Evolutionary conservation across 805 yeast species (phyloP), one percentile per base, ranked within the genome.

Genomic region (Candida loeiensis): DNA sequence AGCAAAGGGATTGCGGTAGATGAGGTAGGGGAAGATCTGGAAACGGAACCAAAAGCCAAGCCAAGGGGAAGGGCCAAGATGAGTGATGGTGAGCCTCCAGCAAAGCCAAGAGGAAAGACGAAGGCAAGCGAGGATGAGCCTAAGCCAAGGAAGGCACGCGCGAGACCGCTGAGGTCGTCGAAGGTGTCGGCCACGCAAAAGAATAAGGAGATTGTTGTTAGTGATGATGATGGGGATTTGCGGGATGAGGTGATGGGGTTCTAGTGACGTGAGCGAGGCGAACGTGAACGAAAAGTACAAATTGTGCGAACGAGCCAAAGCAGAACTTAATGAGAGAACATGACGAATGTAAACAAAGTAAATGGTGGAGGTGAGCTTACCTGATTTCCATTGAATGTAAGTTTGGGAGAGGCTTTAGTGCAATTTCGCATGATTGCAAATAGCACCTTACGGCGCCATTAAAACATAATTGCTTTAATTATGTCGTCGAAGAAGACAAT

Each of bases 201-300:
- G 20, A 34, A 20, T 13, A 34, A 34, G 19, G 36, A 34, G 36
- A 12, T 12, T 13, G 19, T 43, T 8, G 27, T 6, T 6, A 25
- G 27, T 25, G 27, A 30, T 9, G 28, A 38, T 16, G 40, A 37
- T 13, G 37, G 20, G 17, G 28, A 29, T 9, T 37, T 37, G 20
- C 4, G 34, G 26, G 27, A 21, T 9, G 31, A 15, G 17, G 34
- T 30, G 22, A 30, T 30, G 34, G 34, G 34, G 14, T 30, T 30
- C 17, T 30, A n/a, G n/a, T n/a, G n/a, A n/a, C n/a, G 22, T 17
- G 27, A 25, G 24, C 6, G 24, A 7, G 9, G 24, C 9, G 24
- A 21, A 21, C 5, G 27, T 25, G 9, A 6, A 25, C n/a, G 27
- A 25, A 5, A 13, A 25, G 27, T 13, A 21, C 8, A 6, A 21